Evolutionary conservation across 1,139 yeast species (phyloP).

Genomic region (Zygoascus hellenicus): DNA sequence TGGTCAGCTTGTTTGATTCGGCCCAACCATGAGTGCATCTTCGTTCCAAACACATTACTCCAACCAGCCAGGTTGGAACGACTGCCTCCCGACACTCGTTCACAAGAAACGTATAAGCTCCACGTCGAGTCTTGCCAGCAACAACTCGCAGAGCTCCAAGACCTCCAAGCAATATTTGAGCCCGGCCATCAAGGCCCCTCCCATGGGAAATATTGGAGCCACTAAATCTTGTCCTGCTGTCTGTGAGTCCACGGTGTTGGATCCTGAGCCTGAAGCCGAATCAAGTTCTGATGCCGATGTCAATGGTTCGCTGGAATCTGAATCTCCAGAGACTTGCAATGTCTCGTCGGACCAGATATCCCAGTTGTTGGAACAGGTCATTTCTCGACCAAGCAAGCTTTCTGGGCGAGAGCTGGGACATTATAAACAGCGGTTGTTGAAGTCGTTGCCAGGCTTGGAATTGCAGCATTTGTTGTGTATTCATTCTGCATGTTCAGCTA

Average conservation of each 20-base stretch:
- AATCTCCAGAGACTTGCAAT: background rate
- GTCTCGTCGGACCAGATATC: constrained; percentile 17
- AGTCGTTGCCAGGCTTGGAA: constrained; percentile 23
- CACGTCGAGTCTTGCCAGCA: background rate
- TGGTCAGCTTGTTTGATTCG: too few species aligned
- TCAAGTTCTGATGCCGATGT: background rate
- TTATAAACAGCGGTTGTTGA: constrained; percentile 35
- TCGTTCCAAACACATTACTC: constrained; percentile 31
- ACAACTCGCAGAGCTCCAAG: background rate
- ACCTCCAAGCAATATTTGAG: background rate
- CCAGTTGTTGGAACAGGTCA: constrained; percentile 17
- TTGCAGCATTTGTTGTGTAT: constrained; percentile 24
- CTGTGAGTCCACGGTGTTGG: background rate
- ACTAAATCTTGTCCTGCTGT: background rate
- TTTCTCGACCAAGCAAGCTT: constrained; percentile 23
- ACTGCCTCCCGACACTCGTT: constrained; percentile 28
- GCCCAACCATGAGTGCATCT: constrained; percentile 8
- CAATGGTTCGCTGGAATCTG: background rate
- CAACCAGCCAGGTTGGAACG: constrained; percentile 38
- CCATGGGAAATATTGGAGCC: background rate
- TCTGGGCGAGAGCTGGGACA: constrained; percentile 38
- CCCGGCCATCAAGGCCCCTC: background rate
- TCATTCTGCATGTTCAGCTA: constrained; percentile 18
- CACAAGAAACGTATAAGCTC: background rate
- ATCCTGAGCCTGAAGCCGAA: background rate